Base-by-base conservation (phyloP, 2,329 filamentous ascomycete genomes). In the Fusarium ramigenum region DNA sequence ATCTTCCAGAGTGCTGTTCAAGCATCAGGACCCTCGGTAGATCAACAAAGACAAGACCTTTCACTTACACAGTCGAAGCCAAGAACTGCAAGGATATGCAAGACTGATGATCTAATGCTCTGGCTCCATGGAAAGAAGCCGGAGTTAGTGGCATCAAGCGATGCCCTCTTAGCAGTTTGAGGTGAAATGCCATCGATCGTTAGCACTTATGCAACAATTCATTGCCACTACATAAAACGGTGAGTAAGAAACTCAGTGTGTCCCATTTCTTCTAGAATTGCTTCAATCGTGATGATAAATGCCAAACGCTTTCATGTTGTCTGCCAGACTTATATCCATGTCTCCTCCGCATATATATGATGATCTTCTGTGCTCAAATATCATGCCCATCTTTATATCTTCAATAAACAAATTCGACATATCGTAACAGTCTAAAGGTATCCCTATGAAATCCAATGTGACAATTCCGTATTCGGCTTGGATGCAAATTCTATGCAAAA, bases 391-490 rank as follows among this genome's bases (percentile, higher is more conserved):
- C 61, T 54, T 47, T 47, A 58, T 75, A 60, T 54, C 61, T 66
- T 53, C 70, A 69, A 63, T 47, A 73, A 69, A 68, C 52, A 69
- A 64, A 74, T 63, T 64, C 40, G 61, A 76, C 66, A 66, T 70
- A 74, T 74, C 70, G 64, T 75, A 78, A 75, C 66, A 72, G 75
- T 79, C 78, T 79, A 79, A 79, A 77, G 77, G 75, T 79, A 79
- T 79, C 74, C 52, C 59, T 69, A 75, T 70, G 61, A 74, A 70
- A 74, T 72, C 59, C 66, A 75, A 63, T 56, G 69, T 60, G 61
- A 60, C 44, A 54, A 63, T 60, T 61, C 59, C 56, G 56, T 69
- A 44, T 61, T 73, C 66, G 42, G 67, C 42, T 66, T 73, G 67
- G 65, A 74, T 73, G 67, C 66, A 72, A 68, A 69, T 58, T 76